A percentile compares a stretch with the other conserved stretches of the same genome.
Conservation (phyloP, 2,329 filamentous ascomycete genomes). For the Colletotrichum musae region DNA sequence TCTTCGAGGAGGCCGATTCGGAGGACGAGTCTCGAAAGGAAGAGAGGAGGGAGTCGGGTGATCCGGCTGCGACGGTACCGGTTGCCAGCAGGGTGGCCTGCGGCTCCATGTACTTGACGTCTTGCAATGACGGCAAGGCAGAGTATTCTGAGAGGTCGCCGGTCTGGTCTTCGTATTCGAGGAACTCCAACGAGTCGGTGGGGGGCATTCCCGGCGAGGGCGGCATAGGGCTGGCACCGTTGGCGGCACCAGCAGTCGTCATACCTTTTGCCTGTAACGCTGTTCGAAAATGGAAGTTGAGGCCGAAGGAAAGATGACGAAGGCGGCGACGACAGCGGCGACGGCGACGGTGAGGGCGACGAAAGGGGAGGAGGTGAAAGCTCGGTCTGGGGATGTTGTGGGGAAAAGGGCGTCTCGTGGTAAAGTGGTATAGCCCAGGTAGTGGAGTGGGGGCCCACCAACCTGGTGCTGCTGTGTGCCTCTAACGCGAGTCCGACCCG, state of each 20-base stretch:
- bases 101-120: constrained; percentile 36
- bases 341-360: constrained; percentile 34
- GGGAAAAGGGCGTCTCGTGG: constrained; percentile 41
- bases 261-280: constrained; percentile 40
- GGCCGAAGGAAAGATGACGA: constrained; percentile 26
- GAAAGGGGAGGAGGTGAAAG: constrained; percentile 41
- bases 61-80: constrained; percentile 53
- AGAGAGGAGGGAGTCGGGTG: constrained; percentile 58
- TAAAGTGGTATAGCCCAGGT: constrained; percentile 41
- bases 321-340: constrained; percentile 15
- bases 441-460: constrained; percentile 41
- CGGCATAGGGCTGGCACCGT: constrained; percentile 55
- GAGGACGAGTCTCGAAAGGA: constrained; percentile 66
- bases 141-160: no score
- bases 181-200: constrained; percentile 50
- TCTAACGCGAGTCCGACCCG: constrained; percentile 39
- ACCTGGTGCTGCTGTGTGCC: constrained; percentile 21
- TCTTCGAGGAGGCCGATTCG: constrained; percentile 66
- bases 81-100: constrained; percentile 40
- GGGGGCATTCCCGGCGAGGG: constrained; percentile 53
- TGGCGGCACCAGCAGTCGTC: constrained; percentile 44
- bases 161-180: constrained; percentile 52
- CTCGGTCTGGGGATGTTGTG: constrained; percentile 42
- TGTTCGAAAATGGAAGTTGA: constrained; percentile 25
- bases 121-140: constrained; percentile 29